Conservation (phyloP, 768 basidiomycete species). For the Tricholoma furcatifolium region DNA sequence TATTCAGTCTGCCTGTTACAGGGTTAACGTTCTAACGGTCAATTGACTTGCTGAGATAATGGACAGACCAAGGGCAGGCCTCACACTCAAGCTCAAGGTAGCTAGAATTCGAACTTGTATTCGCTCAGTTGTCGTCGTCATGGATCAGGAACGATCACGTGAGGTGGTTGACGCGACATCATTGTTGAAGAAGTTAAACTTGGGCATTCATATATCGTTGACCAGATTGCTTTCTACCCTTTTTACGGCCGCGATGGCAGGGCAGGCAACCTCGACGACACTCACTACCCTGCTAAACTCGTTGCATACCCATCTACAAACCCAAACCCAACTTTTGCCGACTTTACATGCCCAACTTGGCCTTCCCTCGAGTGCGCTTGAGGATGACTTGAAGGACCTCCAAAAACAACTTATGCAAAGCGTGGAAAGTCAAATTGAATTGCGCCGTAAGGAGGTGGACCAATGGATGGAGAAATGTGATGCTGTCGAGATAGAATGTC, state of each 20-base stretch:
- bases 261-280: conserved; percentile 29
- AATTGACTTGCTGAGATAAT: not conserved
- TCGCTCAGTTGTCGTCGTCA: too few species aligned
- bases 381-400: conserved; percentile 74
- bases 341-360: conserved; percentile 84
- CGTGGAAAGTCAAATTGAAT: conserved; percentile 71
- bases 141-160: conserved; percentile 13
- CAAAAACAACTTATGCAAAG: conserved; percentile 74
- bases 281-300: conserved; percentile 74
- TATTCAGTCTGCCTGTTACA: too few species aligned
- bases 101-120: too few species aligned
- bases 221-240: not conserved
- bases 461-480: conserved; percentile 66
- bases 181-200: conserved; percentile 1
- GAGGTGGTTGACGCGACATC: conserved; percentile 15
- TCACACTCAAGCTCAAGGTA: too few species aligned
- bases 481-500: conserved; percentile 60
- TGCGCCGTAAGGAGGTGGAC: conserved; percentile 74
- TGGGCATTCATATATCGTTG: not conserved
- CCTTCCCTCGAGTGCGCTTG: conserved; percentile 73
- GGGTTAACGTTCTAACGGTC: not conserved
- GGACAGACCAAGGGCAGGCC: too few species aligned
- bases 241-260: conserved; percentile 18
- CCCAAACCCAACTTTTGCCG: conserved; percentile 81
- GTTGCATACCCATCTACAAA: conserved; percentile 72